Percentiles rank a stretch among this genome's conserved stretches.
phyloP scores from a whole-genome alignment of 202 grass and related monocot species.

The Setaria italica region DNA sequence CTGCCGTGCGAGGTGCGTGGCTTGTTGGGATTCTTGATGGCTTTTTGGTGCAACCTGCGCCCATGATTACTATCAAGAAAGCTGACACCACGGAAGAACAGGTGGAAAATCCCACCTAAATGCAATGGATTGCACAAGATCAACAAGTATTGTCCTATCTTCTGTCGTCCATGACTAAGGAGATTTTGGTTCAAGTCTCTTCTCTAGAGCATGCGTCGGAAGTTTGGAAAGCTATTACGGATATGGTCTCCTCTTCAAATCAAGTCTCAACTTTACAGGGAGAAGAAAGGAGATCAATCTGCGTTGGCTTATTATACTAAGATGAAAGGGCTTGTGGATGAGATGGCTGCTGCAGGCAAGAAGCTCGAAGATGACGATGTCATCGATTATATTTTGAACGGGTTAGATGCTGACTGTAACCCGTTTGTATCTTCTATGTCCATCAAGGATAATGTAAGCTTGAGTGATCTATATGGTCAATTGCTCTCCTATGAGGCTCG shows the following conservation, averaged over 20 bases:
- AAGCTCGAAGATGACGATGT: not conserved
- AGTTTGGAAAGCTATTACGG: not conserved
- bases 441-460: no score
- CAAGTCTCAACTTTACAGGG: not conserved
- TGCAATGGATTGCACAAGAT: not conserved
- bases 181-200: not conserved
- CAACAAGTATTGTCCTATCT: not conserved
- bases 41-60: accelerated
- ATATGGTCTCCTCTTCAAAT: not conserved
- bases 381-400: not conserved
- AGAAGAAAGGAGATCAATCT: not conserved
- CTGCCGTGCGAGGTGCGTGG: no score
- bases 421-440: not conserved
- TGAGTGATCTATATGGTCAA: no score
- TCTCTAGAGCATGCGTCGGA: not conserved
- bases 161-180: not conserved
- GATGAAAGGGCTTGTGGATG: not conserved
- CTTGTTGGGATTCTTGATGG: no score
- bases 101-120: not conserved
- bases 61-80: no score
- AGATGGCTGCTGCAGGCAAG: not conserved
- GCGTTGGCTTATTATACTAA: not conserved
- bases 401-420: not conserved
- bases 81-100: not conserved
- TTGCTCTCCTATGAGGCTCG: no score